Evolutionary conservation across 441 rosid genomes (phyloP), one percentile per base, ranked within the genome.

Genomic region (Populus hybrid): DNA sequence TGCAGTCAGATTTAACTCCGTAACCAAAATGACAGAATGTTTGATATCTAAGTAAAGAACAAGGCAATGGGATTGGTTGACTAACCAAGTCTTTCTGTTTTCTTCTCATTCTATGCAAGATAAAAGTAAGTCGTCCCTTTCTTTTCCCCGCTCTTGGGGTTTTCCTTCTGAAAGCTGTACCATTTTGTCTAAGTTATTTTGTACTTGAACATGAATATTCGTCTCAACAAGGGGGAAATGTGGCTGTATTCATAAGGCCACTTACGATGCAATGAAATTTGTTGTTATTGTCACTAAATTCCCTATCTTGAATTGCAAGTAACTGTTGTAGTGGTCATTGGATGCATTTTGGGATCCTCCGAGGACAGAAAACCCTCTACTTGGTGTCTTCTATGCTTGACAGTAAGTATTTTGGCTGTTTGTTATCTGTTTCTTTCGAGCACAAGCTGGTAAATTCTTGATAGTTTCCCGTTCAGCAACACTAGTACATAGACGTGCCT

Each of bases 11-110:
- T 76, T 67, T 80, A 63, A 69, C 59, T 67, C 68, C 20, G 32
- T 67, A 74, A 82, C 77, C 67, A 70, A 72, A 23, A 75, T 18
- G 34, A 10, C 9, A 14, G 65, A 16, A 53, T 46, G 46, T 20
- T 36, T 63, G 67, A 75, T 69, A 40, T 65, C 26, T 63, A 77
- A 77, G 77, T 65, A 72, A 78, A 78, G 23, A 76, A 72, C 32
- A 30, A 30, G 78, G 80, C 74, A 30, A 64, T 63, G 77, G 21
- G 50, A 38, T 75, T 26, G 46, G 18, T 59, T 68, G 77, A 75
- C 67, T 40, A 38, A 16, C 32, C 32, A 30, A 30, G 50, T 40
- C 38, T 10, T 12, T 65, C 14, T 75, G 32, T 21, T 74, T 46
- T 67, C 21, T 38, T 67, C 14, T 70, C 32, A 30, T 30, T 30